Evolutionary conservation across 331 rosid genomes (phyloP).

Genomic region (Malus hybrid): DNA sequence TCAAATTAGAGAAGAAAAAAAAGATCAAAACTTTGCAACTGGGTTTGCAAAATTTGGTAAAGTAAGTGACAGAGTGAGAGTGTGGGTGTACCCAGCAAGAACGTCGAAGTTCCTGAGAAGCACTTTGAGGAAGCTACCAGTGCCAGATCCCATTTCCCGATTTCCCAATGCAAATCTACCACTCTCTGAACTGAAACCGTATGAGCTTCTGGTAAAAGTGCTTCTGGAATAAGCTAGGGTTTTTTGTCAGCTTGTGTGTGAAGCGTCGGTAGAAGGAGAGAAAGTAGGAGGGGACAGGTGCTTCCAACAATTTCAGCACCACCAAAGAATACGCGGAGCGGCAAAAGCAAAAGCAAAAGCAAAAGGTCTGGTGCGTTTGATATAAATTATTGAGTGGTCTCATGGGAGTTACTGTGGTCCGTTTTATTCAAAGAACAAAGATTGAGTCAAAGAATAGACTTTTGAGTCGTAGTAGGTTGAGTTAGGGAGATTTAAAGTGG

Average conservation of each 20-base stretch:
- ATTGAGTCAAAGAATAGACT: not conserved
- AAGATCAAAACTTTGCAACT: not conserved
- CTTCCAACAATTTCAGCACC: not conserved
- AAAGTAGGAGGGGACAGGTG: not conserved
- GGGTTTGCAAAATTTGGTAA: not conserved
- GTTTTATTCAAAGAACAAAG: not conserved
- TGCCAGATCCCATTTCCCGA: conserved; percentile 74
- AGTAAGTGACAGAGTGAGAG: not conserved
- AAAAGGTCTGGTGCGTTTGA: not conserved
- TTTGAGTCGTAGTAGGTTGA: too few relatives aligned
- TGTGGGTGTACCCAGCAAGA: conserved; percentile 70
- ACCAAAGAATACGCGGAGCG: not conserved
- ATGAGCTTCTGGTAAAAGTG: not conserved
- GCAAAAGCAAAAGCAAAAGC: not conserved
- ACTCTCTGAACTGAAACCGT: not conserved
- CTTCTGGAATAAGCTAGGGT: not conserved
- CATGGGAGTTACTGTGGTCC: not conserved
- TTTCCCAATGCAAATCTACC: not conserved
- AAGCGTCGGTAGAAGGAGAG: not conserved
- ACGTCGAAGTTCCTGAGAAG: conserved; percentile 70
- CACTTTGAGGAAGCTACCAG: conserved; percentile 64
- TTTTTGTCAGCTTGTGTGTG: not conserved
- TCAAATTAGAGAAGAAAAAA: not conserved
- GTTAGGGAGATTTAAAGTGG: too few relatives aligned
- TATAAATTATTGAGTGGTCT: not conserved